A percentile compares a stretch with the other conserved stretches of the same genome.
phyloP scores from a whole-genome alignment of 208 protist genomes.

The Wallacemonas rigidus region DNA sequence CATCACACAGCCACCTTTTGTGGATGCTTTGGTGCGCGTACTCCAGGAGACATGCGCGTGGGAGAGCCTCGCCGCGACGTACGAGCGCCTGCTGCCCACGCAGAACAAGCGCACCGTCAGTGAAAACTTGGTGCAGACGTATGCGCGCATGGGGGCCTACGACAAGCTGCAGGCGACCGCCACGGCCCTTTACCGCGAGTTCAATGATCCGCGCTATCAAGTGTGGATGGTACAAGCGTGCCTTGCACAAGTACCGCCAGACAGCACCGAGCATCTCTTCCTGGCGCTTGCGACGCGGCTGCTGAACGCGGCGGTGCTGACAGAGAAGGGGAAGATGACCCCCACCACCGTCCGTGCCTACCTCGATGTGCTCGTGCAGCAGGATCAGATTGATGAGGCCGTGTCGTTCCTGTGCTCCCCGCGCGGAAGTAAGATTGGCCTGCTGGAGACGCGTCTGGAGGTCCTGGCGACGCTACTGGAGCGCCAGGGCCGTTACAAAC shows the following conservation, averaged over 20 bases:
- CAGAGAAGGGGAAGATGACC: slow-evolving; percentile 54
- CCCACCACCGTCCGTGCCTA: slow-evolving; percentile 75
- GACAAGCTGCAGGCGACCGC: slow-evolving; percentile 62
- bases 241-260: slow-evolving; percentile 72
- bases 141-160: slow-evolving; percentile 81
- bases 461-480: slow-evolving; percentile 47
- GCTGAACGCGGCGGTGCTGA: slow-evolving; percentile 61
- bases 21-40: slow-evolving; percentile 68
- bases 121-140: slow-evolving; percentile 83
- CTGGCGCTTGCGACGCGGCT: slow-evolving; percentile 76
- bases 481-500: slow-evolving; percentile 34
- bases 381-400: slow-evolving; percentile 57
- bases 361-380: slow-evolving; percentile 77
- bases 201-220: slow-evolving; percentile 69
- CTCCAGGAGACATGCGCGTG: slow-evolving; percentile 78
- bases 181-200: slow-evolving; percentile 60
- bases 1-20: slow-evolving; percentile 52
- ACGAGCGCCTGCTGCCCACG: slow-evolving; percentile 52
- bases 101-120: slow-evolving; percentile 58
- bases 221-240: slow-evolving; percentile 85
- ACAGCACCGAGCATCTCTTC: slow-evolving; percentile 63
- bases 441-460: slow-evolving; percentile 80
- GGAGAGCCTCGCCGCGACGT: slow-evolving; percentile 61
- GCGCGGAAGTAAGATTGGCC: slow-evolving; percentile 59
- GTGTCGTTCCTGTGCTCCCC: slow-evolving; percentile 64